Conservation (phyloP, 768 basidiomycete genomes). For the Tulasnella sp. region DNA sequence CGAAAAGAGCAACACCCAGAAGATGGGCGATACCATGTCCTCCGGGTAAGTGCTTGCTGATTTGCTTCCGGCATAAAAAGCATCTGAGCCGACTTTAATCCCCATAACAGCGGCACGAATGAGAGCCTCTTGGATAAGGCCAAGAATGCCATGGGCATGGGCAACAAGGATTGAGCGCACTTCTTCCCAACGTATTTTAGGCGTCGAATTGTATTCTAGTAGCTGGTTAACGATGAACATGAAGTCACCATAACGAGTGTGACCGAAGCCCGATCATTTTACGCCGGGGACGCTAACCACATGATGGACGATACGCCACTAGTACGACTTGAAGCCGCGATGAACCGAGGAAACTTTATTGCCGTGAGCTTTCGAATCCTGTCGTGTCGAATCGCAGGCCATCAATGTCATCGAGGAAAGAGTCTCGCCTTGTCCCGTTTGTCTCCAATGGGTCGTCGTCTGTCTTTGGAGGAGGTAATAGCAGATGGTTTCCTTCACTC, state of each 20-base stretch:
- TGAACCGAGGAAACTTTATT: not conserved
- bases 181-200: not conserved
- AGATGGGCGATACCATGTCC: constrained; percentile 42
- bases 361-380: not conserved
- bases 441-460: not conserved
- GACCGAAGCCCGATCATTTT: not conserved
- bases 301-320: too few species aligned
- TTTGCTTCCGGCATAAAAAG: not conserved
- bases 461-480: not conserved
- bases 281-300: too few species aligned
- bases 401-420: not conserved
- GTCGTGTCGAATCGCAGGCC: not conserved
- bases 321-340: too few species aligned
- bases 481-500: not conserved
- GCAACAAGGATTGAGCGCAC: constrained; percentile 22
- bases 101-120: constrained; percentile 12
- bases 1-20: constrained; percentile 53
- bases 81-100: not conserved
- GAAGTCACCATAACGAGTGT: not conserved
- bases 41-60: not conserved
- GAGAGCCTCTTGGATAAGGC: constrained; percentile 44
- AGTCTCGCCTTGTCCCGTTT: not conserved
- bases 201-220: not conserved
- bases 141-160: constrained; percentile 51
- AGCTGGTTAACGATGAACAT: not conserved